Percentiles rank a stretch among this genome's conserved stretches.
Evolutionary conservation across 441 rosid species (phyloP).

Genomic region (Populus tomentosa): DNA sequence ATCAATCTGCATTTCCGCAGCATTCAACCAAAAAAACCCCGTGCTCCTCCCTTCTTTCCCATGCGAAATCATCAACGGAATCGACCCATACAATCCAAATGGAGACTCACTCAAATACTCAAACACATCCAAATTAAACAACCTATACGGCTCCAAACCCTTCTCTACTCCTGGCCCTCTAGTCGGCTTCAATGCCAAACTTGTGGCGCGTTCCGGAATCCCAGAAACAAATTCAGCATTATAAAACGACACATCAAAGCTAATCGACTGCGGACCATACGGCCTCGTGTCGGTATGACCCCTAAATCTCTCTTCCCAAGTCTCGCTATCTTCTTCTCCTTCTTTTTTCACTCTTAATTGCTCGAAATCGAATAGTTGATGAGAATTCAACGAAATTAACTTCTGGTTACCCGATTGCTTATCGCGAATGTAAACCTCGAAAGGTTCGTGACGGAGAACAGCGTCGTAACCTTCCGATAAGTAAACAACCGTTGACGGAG

Average conservation of each 20-base stretch:
- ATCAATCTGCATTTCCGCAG: constrained; percentile 99
- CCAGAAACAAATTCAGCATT: constrained; percentile 84
- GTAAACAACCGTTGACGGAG: constrained; percentile 56
- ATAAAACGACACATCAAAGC: constrained; percentile 89
- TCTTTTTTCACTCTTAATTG: constrained; percentile 64
- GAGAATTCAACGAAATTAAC: constrained; percentile 69
- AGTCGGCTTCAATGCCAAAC: constrained; percentile 90
- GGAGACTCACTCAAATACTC: constrained; percentile 86
- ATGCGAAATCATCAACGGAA: constrained; percentile 88
- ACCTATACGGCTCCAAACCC: constrained; percentile 82
- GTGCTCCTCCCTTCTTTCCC: constrained; percentile 68
- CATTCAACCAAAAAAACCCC: constrained; percentile 96
- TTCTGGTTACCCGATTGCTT: constrained; percentile 44
- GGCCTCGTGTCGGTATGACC: constrained; percentile 83
- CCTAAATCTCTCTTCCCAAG: constrained; percentile 90
- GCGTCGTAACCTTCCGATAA: constrained; percentile 69
- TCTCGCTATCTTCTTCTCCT: constrained; percentile 10
- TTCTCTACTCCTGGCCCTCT: constrained; percentile 81
- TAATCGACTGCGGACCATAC: constrained; percentile 83
- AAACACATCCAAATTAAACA: constrained; percentile 90
- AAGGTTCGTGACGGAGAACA: constrained; percentile 78
- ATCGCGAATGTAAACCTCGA: constrained; percentile 70
- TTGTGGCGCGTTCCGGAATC: constrained; percentile 87
- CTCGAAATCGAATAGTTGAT: constrained; percentile 88
- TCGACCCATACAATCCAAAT: constrained; percentile 90